Conservation (phyloP, 2,329 filamentous ascomycete species). For the Aureobasidium sp. region DNA sequence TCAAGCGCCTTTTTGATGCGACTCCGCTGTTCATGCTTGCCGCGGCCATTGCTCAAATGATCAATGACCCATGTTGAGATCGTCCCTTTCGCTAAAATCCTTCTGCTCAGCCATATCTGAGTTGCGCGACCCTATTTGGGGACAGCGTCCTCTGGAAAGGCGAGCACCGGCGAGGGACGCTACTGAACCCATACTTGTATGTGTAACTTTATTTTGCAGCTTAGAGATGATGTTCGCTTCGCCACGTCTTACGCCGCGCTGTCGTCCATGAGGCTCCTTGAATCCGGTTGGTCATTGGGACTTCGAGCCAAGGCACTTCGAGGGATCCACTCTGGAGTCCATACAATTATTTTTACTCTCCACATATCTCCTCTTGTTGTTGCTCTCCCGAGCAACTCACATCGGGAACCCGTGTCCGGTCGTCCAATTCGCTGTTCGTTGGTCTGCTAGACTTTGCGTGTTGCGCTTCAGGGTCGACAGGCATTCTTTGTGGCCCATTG, state of each 20-base stretch:
- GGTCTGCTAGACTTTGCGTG: too few relatives aligned
- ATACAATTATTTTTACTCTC: neutral
- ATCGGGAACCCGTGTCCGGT: too few relatives aligned
- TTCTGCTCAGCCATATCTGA: neutral
- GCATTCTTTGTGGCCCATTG: neutral
- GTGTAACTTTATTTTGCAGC: neutral
- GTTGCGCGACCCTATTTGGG: neutral
- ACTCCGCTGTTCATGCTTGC: neutral
- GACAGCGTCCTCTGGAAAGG: neutral
- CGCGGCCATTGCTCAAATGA: neutral
- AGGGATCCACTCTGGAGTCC: neutral
- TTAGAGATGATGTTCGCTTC: neutral
- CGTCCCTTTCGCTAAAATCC: neutral
- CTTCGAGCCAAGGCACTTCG: neutral
- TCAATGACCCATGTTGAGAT: neutral
- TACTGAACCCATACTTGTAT: neutral
- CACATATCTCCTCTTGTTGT: neutral
- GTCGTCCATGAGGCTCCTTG: neutral
- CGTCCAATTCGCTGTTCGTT: too few relatives aligned
- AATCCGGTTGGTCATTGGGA: neutral
- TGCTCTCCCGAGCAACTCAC: too few relatives aligned
- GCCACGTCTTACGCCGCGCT: neutral
- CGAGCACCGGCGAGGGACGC: neutral
- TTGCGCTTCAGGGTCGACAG: neutral
- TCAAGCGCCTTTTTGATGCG: neutral